Conservation (phyloP, 768 basidiomycete genomes). For the Lentinula edodes region DNA sequence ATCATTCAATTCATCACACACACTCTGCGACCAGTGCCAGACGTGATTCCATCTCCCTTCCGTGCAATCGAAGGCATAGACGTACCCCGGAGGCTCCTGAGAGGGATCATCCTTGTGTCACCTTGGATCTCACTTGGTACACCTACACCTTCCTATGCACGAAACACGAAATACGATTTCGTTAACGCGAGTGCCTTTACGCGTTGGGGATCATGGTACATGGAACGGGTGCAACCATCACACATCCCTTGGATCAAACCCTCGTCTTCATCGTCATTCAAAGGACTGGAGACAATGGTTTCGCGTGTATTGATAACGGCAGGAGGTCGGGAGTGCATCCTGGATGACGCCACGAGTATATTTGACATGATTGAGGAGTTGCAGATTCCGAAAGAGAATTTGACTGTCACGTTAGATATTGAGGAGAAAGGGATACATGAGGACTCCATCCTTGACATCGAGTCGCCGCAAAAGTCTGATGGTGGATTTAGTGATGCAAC, state of each 20-base stretch:
- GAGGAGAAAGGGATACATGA: conserved; percentile 31
- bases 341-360: conserved; percentile 22
- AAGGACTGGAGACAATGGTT: conserved; percentile 23
- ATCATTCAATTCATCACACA: conserved; percentile 26
- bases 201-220: conserved; percentile 14
- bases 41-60: conserved; percentile 17
- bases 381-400: conserved; percentile 10
- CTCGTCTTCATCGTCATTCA: conserved; percentile 28
- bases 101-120: conserved; percentile 23
- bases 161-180: conserved; percentile 22
- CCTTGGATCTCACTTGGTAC: conserved; percentile 28
- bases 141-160: conserved; percentile 17
- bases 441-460: conserved; percentile 26
- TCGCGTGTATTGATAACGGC: conserved; percentile 29
- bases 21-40: conserved; percentile 22
- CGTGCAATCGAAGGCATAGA: conserved; percentile 1
- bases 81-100: conserved; percentile 9
- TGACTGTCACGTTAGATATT: conserved; percentile 13
- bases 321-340: conserved; percentile 27
- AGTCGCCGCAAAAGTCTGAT: background rate
- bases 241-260: conserved; percentile 27
- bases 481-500: background rate
- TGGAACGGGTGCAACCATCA: conserved; percentile 19
- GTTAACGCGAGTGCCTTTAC: conserved; percentile 11
- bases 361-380: conserved; percentile 19